A percentile compares a stretch with the other conserved stretches of the same genome.
Conservation (phyloP, 1,139 yeast genomes). For the Hemisphaericaspora xylanilytica region DNA sequence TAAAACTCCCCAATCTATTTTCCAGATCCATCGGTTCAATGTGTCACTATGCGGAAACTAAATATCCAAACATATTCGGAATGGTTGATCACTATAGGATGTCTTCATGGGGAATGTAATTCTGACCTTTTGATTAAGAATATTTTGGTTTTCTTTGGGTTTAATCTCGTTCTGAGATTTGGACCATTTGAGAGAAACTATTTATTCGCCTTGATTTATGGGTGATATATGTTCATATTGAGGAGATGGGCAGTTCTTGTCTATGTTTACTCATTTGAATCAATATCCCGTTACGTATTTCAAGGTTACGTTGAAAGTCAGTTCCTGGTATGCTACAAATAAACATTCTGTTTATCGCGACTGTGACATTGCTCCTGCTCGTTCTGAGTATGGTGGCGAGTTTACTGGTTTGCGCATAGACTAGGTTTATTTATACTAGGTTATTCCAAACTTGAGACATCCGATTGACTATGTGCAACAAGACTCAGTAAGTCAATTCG, state of each 20-base stretch:
- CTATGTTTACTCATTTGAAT: not conserved
- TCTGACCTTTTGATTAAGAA: not conserved
- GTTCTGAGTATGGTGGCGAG: not conserved
- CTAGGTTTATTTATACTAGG: constrained; percentile 2
- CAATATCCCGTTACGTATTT: not conserved
- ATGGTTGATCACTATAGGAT: constrained; percentile 2
- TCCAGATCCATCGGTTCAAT: constrained; percentile 43
- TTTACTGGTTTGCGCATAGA: not conserved
- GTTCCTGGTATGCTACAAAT: constrained; percentile 1
- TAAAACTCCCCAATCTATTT: constrained; percentile 15
- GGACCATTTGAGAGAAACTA: no score
- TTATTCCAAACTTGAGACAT: constrained; percentile 3
- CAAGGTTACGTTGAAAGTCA: not conserved
- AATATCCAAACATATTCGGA: constrained; percentile 3
- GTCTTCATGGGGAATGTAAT: not conserved
- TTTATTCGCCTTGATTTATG: not conserved
- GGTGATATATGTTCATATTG: not conserved
- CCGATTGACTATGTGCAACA: constrained; percentile 1
- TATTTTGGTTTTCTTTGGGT: not conserved
- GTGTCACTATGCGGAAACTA: constrained; percentile 52
- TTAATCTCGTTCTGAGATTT: constrained; percentile 3
- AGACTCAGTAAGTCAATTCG: constrained; percentile 1
- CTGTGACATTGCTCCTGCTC: not conserved
- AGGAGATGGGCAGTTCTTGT: constrained; percentile 7
- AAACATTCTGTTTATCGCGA: not conserved